Conservation (phyloP, 805 yeast genomes). For the Metschnikowia sp. region DNA sequence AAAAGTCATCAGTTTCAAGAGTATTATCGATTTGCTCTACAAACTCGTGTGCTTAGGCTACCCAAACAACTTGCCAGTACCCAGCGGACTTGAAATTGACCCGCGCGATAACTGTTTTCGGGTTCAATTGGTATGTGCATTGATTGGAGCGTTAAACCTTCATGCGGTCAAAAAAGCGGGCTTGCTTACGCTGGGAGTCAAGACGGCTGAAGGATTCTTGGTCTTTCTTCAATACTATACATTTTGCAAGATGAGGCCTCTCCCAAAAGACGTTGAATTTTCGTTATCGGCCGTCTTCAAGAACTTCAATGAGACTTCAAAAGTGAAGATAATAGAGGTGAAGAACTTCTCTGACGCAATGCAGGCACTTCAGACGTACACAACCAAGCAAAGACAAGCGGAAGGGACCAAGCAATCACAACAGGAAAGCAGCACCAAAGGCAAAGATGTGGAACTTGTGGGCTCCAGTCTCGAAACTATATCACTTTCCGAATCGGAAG, state of each 20-base stretch:
- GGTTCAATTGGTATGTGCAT: constrained; percentile 46
- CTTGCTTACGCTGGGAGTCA: constrained; percentile 10
- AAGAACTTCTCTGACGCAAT: constrained; percentile 21
- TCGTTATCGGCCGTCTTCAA: constrained; percentile 45
- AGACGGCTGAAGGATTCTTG: constrained; percentile 34
- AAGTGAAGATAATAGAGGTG: constrained; percentile 33
- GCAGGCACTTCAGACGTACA: constrained; percentile 10
- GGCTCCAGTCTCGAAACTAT: too few species aligned
- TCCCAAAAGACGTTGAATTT: constrained; percentile 63
- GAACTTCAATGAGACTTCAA: constrained; percentile 21
- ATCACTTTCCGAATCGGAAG: constrained; percentile 9
- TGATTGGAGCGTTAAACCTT: constrained; percentile 21
- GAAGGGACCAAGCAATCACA: not conserved
- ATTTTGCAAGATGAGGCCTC: constrained; percentile 55
- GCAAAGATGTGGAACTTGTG: constrained; percentile 6
- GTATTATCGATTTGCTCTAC: constrained; percentile 51
- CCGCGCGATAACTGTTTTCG: constrained; percentile 69
- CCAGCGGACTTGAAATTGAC: constrained; percentile 54
- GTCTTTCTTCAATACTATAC: constrained; percentile 70
- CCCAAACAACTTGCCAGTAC: constrained; percentile 50
- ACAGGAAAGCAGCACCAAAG: constrained; percentile 2
- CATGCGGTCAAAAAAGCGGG: constrained; percentile 3
- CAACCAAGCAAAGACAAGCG: not conserved
- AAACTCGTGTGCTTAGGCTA: constrained; percentile 65
- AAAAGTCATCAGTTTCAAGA: constrained; percentile 43